These are phyloP conservation scores for Pseudocercospora crystallina DNA, from an alignment of 2,329 filamentous ascomycete species.

Conservation along the genomic window DNA sequence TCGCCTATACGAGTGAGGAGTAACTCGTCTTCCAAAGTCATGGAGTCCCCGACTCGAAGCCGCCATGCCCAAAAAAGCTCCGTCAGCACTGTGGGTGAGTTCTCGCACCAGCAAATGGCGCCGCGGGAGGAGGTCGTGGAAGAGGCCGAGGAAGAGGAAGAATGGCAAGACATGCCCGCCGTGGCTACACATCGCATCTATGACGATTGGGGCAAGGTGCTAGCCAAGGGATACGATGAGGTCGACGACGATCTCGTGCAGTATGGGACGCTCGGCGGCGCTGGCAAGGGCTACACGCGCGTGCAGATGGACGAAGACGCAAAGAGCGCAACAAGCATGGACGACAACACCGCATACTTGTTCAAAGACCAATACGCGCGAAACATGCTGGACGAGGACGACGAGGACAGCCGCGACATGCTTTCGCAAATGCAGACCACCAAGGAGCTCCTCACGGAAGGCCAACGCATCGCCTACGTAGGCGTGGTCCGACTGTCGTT, in stretches of 20 bases:
- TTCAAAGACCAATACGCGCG: conserved; percentile 70
- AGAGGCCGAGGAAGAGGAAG: conserved; percentile 56
- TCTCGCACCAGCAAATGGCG: conserved; percentile 81
- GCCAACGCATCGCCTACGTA: conserved; percentile 93
- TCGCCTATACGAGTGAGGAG: not conserved
- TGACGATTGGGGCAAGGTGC: conserved; percentile 84
- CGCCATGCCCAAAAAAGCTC: conserved; percentile 23
- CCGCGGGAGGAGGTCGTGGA: conserved; percentile 43
- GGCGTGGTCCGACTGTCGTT: conserved; percentile 82
- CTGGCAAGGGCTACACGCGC: conserved; percentile 90
- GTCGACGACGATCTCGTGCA: conserved; percentile 67
- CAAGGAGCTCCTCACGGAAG: conserved; percentile 91
- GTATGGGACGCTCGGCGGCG: conserved; percentile 79
- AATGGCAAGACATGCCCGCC: conserved; percentile 96
- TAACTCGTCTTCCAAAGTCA: conserved; percentile 5
- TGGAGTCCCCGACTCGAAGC: not conserved
- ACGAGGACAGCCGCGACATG: conserved; percentile 76
- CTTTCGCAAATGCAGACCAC: conserved; percentile 91
- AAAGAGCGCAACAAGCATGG: conserved; percentile 90
- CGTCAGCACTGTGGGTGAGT: conserved; percentile 64
- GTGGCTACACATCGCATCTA: conserved; percentile 93
- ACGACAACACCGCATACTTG: conserved; percentile 93
- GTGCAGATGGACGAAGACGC: conserved; percentile 95
- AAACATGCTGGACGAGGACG: conserved; percentile 64
- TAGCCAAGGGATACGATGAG: conserved; percentile 75